These are phyloP conservation scores for Hypomontagnella monticulosa DNA, from an alignment of 495 filamentous ascomycete genomes.

Conservation along the genomic window DNA sequence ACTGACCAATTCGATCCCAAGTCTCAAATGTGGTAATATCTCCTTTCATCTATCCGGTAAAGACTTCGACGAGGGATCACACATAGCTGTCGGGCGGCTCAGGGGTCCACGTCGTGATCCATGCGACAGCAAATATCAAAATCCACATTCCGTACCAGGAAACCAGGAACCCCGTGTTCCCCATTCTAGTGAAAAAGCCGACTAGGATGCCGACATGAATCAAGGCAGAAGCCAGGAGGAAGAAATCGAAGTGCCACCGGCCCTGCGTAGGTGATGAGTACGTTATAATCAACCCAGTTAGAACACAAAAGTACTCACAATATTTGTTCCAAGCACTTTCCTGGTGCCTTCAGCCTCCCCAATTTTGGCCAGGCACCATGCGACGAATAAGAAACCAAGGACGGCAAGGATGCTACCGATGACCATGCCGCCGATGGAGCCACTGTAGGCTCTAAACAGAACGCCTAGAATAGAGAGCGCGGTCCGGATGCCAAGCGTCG, in stretches of 20 bases:
- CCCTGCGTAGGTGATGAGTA: slow-evolving; percentile 26
- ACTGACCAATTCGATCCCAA: too few species aligned
- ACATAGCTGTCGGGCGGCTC: slow-evolving; percentile 16
- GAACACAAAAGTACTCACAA: slow-evolving; percentile 24
- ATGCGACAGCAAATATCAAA: slow-evolving; percentile 26
- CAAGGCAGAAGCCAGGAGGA: slow-evolving; percentile 25
- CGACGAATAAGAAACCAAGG: slow-evolving; percentile 33
- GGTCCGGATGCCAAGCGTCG: slow-evolving; percentile 17
- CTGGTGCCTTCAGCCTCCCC: slow-evolving; percentile 32
- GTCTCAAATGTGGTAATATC: too few species aligned
- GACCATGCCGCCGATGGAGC: slow-evolving; percentile 13
- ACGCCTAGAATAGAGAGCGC: slow-evolving; percentile 21
- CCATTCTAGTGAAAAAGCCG: slow-evolving; percentile 27
- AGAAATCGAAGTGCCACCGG: slow-evolving; percentile 35
- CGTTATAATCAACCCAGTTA: not conserved
- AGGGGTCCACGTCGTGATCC: slow-evolving; percentile 28
- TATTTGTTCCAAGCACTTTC: slow-evolving; percentile 12
- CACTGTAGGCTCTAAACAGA: slow-evolving; percentile 19
- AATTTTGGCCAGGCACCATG: slow-evolving; percentile 35
- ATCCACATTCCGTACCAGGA: slow-evolving; percentile 38
- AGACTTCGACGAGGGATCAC: not conserved
- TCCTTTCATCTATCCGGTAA: too few species aligned
- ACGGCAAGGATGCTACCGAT: slow-evolving; percentile 27
- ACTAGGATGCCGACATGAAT: slow-evolving; percentile 21
- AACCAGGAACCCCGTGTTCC: slow-evolving; percentile 9